Evolutionary conservation across 805 yeast genomes (phyloP), one percentile per base, ranked within the genome.

Genomic region (Hanseniaspora singularis): DNA sequence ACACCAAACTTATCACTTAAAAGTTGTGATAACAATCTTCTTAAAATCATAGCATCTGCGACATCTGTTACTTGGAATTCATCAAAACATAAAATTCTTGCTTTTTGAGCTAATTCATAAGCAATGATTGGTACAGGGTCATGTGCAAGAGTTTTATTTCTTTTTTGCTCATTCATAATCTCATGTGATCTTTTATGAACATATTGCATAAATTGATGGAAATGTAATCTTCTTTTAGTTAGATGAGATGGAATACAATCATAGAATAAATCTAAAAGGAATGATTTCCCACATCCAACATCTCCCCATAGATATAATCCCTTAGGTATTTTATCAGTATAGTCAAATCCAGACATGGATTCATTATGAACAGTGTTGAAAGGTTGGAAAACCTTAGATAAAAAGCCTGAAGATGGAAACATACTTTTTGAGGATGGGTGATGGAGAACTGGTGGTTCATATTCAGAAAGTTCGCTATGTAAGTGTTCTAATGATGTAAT

Each of bases 21-120:
- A n/a, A 84, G 69, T 32, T 76, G 63, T 55, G 76, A 74, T 33
- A 85, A 58, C 33, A 88, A 66, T 42, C 96, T 70, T 52, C 98
- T 74, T 36, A 92, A 69, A 28, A 92, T 70, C 97, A 92, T 92
- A 2, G 98, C 98, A 63, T 92, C 98, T 0, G 97, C 98, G 26
- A 92, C 96, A 62, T 92, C 98, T 0, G 95, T 86, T 36, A 92
- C 98, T 64, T 92, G 97, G 59, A 92, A 89, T 65, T 92, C 98
- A 64, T 92, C 98, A 60, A 92, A 85, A 62, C 98, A 92, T 50
- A 92, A 63, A 1, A 92, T 77, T 1, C 89, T 80, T 3, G 92
- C 72, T 41, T 72, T 68, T 52, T 73, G 72, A 1, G 96, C 83
- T 48, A 92, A 75, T 56, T 85, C 94, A 51, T 79, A 77, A 0